Evolutionary conservation across 148 eudicot species (phyloP).

Genomic region (Silene conica): DNA sequence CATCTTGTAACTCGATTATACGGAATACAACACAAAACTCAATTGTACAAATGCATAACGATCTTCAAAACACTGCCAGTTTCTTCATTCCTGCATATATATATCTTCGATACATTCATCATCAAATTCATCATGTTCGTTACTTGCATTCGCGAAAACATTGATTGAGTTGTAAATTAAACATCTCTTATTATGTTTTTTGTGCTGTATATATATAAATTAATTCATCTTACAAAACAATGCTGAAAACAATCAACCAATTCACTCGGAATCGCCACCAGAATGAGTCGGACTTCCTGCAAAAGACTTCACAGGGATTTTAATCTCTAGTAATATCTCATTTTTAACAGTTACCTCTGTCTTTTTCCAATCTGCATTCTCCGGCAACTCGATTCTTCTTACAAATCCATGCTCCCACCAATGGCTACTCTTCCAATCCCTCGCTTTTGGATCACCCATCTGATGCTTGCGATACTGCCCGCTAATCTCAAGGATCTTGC

Average conservation of each 20-base stretch:
- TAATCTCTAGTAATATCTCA: slow-evolving; percentile 47
- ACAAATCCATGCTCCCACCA: slow-evolving; percentile 94
- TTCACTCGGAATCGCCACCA: slow-evolving; percentile 32
- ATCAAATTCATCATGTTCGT: background rate
- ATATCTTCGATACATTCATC: background rate
- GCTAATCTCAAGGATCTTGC: slow-evolving; percentile 66
- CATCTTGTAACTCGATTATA: too few species aligned
- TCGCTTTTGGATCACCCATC: slow-evolving; percentile 23
- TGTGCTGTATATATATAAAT: slow-evolving; percentile 18
- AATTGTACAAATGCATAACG: background rate
- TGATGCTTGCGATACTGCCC: slow-evolving; percentile 54
- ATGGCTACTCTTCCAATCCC: slow-evolving; percentile 65
- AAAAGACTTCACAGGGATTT: slow-evolving; percentile 48
- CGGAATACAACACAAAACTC: too few species aligned
- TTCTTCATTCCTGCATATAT: background rate
- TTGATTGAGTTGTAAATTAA: background rate
- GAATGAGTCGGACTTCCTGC: slow-evolving; percentile 23
- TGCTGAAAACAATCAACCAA: slow-evolving; percentile 7
- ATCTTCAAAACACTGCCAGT: background rate
- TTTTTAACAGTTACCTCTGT: slow-evolving; percentile 47
- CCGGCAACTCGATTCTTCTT: slow-evolving; percentile 76
- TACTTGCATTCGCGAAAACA: background rate
- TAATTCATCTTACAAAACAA: slow-evolving; percentile 16
- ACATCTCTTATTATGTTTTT: slow-evolving; percentile 19
- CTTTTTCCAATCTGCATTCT: slow-evolving; percentile 58